Percentiles rank a stretch among this genome's conserved stretches.
These are phyloP conservation scores for Russula ochroleuca DNA, from an alignment of 768 basidiomycete genomes.

Conservation along the genomic window DNA sequence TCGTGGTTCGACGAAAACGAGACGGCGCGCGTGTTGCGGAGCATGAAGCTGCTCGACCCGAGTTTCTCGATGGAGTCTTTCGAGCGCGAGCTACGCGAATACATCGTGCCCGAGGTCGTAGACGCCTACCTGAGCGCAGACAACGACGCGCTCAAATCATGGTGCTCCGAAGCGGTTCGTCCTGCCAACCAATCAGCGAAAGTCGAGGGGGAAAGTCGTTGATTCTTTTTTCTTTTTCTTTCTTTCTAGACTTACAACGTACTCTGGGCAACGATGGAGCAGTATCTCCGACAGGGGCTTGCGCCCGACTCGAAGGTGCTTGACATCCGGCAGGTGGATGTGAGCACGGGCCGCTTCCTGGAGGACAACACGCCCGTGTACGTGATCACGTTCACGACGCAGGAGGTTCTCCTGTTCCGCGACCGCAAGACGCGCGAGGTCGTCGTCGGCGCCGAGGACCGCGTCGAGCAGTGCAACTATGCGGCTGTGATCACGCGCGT, in stretches of 20 bases:
- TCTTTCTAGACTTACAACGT: constrained; percentile 85
- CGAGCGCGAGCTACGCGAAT: constrained; percentile 87
- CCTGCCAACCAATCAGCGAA: not conserved
- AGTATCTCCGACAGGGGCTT: constrained; percentile 85
- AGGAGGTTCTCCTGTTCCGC: constrained; percentile 89
- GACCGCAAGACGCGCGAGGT: constrained; percentile 87
- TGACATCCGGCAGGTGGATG: constrained; percentile 96
- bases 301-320: constrained; percentile 91
- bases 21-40: constrained; percentile 87
- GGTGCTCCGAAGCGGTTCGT: constrained; percentile 95
- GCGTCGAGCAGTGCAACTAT: constrained; percentile 91
- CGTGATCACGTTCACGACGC: constrained; percentile 86
- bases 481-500: constrained; percentile 87
- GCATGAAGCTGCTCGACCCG: constrained; percentile 88
- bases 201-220: not conserved
- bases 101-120: constrained; percentile 96
- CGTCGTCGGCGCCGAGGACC: constrained; percentile 79
- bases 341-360: constrained; percentile 81
- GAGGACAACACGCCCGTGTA: constrained; percentile 90
- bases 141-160: constrained; percentile 73
- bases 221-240: not conserved
- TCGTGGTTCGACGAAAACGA: constrained; percentile 97
- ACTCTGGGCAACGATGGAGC: constrained; percentile 97
- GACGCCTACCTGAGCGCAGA: constrained; percentile 94
- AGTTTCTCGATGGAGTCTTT: constrained; percentile 81